Evolutionary conservation across 2,329 filamentous ascomycete genomes (phyloP).

Genomic region (Diaporthe vaccinii): DNA sequence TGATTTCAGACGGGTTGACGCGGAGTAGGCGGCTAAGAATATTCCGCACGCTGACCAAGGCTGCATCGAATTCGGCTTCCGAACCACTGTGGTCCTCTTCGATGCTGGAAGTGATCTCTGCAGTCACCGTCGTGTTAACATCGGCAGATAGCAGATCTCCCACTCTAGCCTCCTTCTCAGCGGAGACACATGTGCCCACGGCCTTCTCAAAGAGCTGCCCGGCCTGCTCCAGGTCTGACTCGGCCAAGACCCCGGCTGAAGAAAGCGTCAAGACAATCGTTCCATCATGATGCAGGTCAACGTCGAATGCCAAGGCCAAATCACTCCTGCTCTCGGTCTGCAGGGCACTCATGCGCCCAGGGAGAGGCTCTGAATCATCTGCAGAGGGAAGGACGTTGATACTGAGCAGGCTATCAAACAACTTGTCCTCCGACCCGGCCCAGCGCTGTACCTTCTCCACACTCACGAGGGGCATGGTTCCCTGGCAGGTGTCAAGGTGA

Average conservation of each 20-base stretch:
- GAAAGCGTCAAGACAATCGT: constrained; percentile 41
- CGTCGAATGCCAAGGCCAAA: constrained; percentile 44
- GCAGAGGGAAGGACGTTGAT: constrained; percentile 38
- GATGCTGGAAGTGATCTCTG: not conserved
- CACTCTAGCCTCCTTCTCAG: constrained; percentile 1
- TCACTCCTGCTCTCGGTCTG: constrained; percentile 40
- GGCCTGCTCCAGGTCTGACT: constrained; percentile 24
- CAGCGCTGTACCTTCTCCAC: constrained; percentile 45
- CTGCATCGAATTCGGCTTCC: constrained; percentile 22
- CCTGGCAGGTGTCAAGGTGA: constrained; percentile 42
- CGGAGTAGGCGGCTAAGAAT: constrained; percentile 38
- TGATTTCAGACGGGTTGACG: constrained; percentile 35
- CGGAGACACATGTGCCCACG: constrained; percentile 16
- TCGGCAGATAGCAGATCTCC: constrained; percentile 13
- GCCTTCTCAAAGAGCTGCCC: constrained; percentile 42
- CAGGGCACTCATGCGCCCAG: constrained; percentile 39
- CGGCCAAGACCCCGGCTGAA: constrained; percentile 34
- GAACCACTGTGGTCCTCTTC: not conserved
- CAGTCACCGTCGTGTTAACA: not conserved
- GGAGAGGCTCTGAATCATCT: not conserved
- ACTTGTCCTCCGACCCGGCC: constrained; percentile 42
- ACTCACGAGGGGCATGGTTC: constrained; percentile 44
- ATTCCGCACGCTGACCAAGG: constrained; percentile 31
- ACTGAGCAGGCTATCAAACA: constrained; percentile 46
- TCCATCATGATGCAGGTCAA: constrained; percentile 43